phyloP scores from a whole-genome alignment of 2,329 filamentous ascomycete genomes.

The Rhinocladiella mackenziei region DNA sequence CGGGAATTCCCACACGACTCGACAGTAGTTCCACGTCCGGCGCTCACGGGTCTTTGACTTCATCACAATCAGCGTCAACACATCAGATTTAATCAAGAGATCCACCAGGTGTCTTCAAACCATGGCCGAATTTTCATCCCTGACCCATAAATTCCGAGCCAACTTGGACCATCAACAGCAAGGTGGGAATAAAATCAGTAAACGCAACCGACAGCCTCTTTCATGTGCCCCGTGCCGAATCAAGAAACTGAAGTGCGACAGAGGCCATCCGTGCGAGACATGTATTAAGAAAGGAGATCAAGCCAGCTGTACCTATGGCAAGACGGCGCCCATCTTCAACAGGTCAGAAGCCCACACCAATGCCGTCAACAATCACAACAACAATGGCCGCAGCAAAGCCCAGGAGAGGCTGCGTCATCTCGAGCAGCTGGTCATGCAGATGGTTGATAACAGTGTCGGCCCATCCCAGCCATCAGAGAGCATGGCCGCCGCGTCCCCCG shows the following conservation, averaged over 20 bases:
- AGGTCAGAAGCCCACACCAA: slow-evolving; percentile 3
- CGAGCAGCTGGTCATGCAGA: slow-evolving; percentile 28
- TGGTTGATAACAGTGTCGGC: slow-evolving; percentile 16
- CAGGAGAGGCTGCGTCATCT: slow-evolving; percentile 26
- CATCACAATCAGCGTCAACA: too few relatives aligned
- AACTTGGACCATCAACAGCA: slow-evolving; percentile 60
- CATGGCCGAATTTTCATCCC: slow-evolving; percentile 25
- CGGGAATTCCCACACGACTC: too few relatives aligned
- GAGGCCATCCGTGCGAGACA: slow-evolving; percentile 40
- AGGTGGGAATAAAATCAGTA: slow-evolving; percentile 56
- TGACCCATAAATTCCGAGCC: slow-evolving; percentile 40
- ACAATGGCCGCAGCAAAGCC: slow-evolving; percentile 13
- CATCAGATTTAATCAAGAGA: too few relatives aligned
- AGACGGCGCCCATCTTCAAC: slow-evolving; percentile 21
- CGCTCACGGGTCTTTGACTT: too few relatives aligned
- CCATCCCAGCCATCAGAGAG: neutral
- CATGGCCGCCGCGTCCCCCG: neutral
- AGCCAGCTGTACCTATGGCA: slow-evolving; percentile 76
- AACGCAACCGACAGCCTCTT: slow-evolving; percentile 84
- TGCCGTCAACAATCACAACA: neutral
- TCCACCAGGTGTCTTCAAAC: too few relatives aligned
- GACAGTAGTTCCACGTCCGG: too few relatives aligned
- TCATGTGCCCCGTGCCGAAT: slow-evolving; percentile 45
- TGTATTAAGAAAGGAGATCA: slow-evolving; percentile 72
- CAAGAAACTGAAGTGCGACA: slow-evolving; percentile 43